Evolutionary conservation across 169 alveolate species (phyloP), one percentile per base, ranked within the genome.

Genomic region (Miamiensis avidus): DNA sequence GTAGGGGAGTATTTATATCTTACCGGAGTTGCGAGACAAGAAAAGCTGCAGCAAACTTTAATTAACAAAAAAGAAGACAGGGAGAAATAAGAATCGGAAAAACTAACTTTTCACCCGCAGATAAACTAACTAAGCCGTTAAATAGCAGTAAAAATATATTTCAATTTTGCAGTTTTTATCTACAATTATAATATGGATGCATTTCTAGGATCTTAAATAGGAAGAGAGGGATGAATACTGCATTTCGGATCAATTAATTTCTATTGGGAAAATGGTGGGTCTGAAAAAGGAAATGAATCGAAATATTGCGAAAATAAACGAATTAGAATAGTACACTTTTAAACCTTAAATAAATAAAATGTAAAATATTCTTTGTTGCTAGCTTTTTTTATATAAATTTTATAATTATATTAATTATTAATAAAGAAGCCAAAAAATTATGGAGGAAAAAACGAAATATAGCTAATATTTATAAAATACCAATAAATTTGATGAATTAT

Each of bases 401-500:
- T 49, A 20, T 49, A 49, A 11, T 49, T 26, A 28, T 25, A 29
- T 30, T 74, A n/a, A 1, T 0, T 33, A 34, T 73, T 29, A 4
- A 34, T 32, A 25, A 27, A 82, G 87, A 74, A 82, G 87, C n/a
- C 29, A 82, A 74, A 82, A 34, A 82, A 82, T 82, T 33, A n/a
- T 34, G 0, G 31, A 31, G 29, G 82, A 72, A 31, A 82, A 82
- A 74, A 27, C 33, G 33, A n/a, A 74, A 34, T 25, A 82, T 27
- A 73, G 31, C 0, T 31, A 28, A 74, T 31, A 26, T 30, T 29
- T 6, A 76, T 25, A 49, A 29, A 34, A 82, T n/a, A n/a, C n/a
- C n/a, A n/a, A n/a, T 29, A 82, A 74, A 25, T 64, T 74, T 34
- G 87, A 82, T 30, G 49, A 81, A 34, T 49, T 82, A 20, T 82